Conservation (phyloP, 2,329 filamentous ascomycete species). For the Scopulariopsis brevicaulis region DNA sequence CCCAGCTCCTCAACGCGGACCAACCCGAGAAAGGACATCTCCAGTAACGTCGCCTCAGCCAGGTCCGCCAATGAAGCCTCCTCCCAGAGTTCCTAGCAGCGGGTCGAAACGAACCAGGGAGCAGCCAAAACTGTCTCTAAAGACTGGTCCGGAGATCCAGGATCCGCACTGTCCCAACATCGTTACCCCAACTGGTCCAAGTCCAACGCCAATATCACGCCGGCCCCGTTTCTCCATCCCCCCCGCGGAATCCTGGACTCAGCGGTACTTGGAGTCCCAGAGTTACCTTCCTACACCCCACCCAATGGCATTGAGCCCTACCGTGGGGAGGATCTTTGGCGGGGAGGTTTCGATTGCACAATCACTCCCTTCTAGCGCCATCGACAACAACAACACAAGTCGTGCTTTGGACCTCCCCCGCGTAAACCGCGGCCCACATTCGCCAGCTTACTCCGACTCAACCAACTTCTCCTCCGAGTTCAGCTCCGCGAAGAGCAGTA, state of each 20-base stretch:
- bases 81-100: too few relatives aligned
- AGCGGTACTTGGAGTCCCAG: slow-evolving; percentile 5
- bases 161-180: background rate
- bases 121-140: background rate
- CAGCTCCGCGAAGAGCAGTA: too few relatives aligned
- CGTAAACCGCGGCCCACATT: too few relatives aligned
- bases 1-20: background rate
- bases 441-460: too few relatives aligned
- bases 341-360: background rate
- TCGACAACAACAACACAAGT: too few relatives aligned
- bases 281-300: background rate
- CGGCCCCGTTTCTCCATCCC: slow-evolving; percentile 6
- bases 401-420: too few relatives aligned
- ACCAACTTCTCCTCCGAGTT: too few relatives aligned
- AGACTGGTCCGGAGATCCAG: background rate
- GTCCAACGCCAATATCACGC: slow-evolving; percentile 3
- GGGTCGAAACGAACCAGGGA: too few relatives aligned
- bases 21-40: background rate
- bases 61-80: too few relatives aligned
- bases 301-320: background rate
- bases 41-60: background rate
- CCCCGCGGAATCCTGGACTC: slow-evolving; percentile 6
- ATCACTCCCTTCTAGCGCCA: background rate
- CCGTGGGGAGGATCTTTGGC: background rate
- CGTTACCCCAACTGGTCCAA: slow-evolving; percentile 5